Evolutionary conservation across 2,329 filamentous ascomycete genomes (phyloP), one percentile per base, ranked within the genome.

Genomic region (Trichoderma arundinaceum): DNA sequence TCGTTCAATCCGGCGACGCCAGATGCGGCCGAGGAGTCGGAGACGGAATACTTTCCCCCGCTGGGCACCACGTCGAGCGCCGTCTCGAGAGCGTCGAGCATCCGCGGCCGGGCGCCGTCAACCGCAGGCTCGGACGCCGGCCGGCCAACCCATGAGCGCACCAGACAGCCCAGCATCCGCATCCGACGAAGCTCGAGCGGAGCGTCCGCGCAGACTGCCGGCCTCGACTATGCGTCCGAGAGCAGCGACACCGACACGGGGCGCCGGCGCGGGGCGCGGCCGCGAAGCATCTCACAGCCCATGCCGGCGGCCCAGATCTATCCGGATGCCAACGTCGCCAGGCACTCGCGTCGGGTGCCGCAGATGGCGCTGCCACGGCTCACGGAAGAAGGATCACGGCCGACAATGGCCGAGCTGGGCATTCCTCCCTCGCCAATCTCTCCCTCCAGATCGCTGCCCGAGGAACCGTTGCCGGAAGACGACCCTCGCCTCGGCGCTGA

Each of bases 371-470:
- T 80, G 71, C 78, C 78, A 12, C 76, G 78, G 44, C 69, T 80
- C 52, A 80, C 78, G 0, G 78, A 80, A 48, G 78, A 80, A 66
- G 77, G 78, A 8, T 64, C 67, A 0, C 72, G 78, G 0, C 78
- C 78, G 2, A 78, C 72, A 13, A 70, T 77, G 64, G 72, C 75
- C 1, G 78, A 80, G 46, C 65, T 80, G 35, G 75, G 73, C 0
- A 49, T 75, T 2, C 53, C 65, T 0, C 63, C 64, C 7, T 61
- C 66, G 15, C 69, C 72, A 1, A 63, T 73, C 3, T 75, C 75
- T 3, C 73, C 76, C 0, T 57, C 69, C 1, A 68, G 60, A 5
- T 76, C 76, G 5, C 62, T 75, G 9, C 74, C 76, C 0, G 71
- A 72, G 15, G 65, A 68, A 15, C 38, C 22, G n/a, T 33, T 54